Base-by-base conservation (phyloP, 2,329 filamentous ascomycete species). In the Aspergillus cejpii region DNA sequence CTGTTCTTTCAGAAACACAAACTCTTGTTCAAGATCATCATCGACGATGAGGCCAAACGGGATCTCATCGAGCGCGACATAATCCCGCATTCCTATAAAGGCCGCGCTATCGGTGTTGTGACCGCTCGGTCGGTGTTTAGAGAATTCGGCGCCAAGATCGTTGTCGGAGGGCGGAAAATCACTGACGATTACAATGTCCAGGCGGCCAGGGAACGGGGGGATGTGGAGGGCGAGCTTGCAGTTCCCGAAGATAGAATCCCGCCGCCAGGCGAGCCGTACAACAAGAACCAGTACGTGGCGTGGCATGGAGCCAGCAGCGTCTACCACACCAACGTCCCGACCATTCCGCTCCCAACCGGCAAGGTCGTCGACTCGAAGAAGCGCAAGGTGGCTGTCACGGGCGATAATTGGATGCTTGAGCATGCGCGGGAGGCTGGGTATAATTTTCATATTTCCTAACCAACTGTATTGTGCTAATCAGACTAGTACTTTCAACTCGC, bases 1-100 rank as follows among this genome's bases (percentile, higher is more conserved):
- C 80, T 98, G 20, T 96, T 98, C 76, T 98, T 98, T 75, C 94
- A 92, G 52, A 98, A 97, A 70, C 92, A 98, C 69, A 86, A 87
- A 64, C 84, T 89, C 60, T 83, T 98, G 11, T 92, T 89, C 78
- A 98, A 98, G 73, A 95, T 98, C 60, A 95, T 98, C 59, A 87
- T 97, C 45, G 89, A 90, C 58, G 92, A 98, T 54, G 85, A 92
- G n/a, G 91, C 94, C 69, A 98, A 98, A 74, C 83, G 85, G 49
- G 90, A 97, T 67, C 79, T 98, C 73, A 98, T 98, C 61, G 88
- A 94, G 56, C 83, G 92, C 49, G 86, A 94, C 5, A 85, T 98
- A 61, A 95, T 98, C 52, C 92, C 92, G 1, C 92, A 96, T 72
- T 95, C 89, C 21, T 98, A 98, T 80, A 98, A 97, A 68, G 92